Conservation (phyloP, 305 asterid species). For the Fraxinus greggii region DNA sequence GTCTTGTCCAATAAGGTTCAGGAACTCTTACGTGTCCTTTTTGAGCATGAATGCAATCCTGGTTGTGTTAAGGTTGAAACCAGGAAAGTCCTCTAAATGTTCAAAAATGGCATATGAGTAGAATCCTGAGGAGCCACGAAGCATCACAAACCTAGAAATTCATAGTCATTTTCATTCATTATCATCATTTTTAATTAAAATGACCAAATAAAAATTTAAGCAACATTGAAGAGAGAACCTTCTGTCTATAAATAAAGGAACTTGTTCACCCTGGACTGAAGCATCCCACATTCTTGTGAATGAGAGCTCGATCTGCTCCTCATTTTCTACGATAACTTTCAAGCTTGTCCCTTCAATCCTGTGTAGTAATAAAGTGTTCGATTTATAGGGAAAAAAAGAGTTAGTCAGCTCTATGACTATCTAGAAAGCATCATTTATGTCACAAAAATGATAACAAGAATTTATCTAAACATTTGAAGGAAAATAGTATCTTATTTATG, state of each 20-base stretch:
- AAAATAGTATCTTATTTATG: not conserved
- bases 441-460: not conserved
- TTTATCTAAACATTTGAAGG: not conserved
- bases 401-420: not conserved
- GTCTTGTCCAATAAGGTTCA: constrained; percentile 12
- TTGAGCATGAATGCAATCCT: constrained; percentile 66
- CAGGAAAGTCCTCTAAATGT: constrained; percentile 60
- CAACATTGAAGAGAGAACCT: constrained; percentile 36
- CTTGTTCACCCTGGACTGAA: constrained; percentile 51
- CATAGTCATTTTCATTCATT: constrained; percentile 13
- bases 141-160: constrained; percentile 62
- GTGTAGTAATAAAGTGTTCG: constrained; percentile 19
- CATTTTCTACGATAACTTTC: constrained; percentile 45
- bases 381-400: not conserved
- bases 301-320: constrained; percentile 59
- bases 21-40: constrained; percentile 41
- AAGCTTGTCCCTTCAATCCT: constrained; percentile 62
- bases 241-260: constrained; percentile 58
- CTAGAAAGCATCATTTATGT: not conserved
- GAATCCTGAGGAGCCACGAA: constrained; percentile 70
- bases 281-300: constrained; percentile 67
- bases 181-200: constrained; percentile 9
- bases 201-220: not conserved
- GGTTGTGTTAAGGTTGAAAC: constrained; percentile 66
- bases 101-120: constrained; percentile 78